phyloP scores from a whole-genome alignment of 1,284 basidiomycete species.

The Melampsora abietis-canadensis region DNA sequence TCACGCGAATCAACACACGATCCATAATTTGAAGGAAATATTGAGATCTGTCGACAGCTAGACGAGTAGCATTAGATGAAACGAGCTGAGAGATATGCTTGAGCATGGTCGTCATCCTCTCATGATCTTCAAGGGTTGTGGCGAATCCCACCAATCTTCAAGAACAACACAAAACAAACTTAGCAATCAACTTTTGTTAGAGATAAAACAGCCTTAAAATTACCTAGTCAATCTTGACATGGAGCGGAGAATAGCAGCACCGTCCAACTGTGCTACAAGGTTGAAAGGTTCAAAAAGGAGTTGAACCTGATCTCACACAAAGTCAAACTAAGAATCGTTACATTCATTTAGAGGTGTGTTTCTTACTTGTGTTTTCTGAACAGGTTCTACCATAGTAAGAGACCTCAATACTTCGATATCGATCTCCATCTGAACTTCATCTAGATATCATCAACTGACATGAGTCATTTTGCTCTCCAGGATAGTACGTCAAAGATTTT shows the following conservation, averaged over 20 bases:
- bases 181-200: not conserved
- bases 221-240: conserved; percentile 18
- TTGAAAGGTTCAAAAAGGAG: conserved; percentile 21
- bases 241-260: conserved; percentile 16
- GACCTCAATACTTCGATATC: not conserved
- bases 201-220: not conserved
- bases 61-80: conserved; percentile 3
- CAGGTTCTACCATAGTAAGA: not conserved
- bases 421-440: not conserved
- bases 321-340: not conserved
- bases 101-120: conserved; percentile 2
- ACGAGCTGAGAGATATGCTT: conserved; percentile 1
- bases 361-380: not conserved
- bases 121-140: conserved; percentile 19
- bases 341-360: too few relatives aligned
- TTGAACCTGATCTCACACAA: conserved; percentile 8
- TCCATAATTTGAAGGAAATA: not conserved
- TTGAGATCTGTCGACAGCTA: not conserved
- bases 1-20: conserved; percentile 1
- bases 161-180: not conserved
- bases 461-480: too few relatives aligned
- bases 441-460: not conserved
- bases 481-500: not conserved
- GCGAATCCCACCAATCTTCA: conserved; percentile 19
- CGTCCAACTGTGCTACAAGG: conserved; percentile 23